phyloP scores from a whole-genome alignment of 2,329 filamentous ascomycete genomes.

The Pseudocercospora fijiensis region DNA sequence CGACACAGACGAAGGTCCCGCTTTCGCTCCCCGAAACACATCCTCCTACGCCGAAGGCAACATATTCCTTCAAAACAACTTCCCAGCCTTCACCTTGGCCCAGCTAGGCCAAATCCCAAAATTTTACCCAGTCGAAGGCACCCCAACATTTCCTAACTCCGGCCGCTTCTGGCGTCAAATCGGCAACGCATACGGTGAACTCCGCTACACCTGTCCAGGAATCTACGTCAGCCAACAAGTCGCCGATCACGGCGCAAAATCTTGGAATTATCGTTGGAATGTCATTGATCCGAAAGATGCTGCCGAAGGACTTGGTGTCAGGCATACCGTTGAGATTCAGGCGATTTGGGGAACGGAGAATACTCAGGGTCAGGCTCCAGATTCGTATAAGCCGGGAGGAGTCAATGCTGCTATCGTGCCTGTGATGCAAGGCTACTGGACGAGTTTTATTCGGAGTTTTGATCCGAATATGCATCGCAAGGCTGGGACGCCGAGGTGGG shows the following conservation, averaged over 20 bases:
- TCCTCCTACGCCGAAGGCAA: constrained; percentile 52
- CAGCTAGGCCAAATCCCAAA: constrained; percentile 55
- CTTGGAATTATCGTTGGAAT: constrained; percentile 70
- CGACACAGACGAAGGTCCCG: constrained; percentile 65
- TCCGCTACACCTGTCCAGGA: constrained; percentile 64
- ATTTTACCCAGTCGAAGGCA: constrained; percentile 55
- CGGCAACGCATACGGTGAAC: constrained; percentile 61
- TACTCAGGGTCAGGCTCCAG: constrained; percentile 50
- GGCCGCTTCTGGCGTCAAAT: constrained; percentile 61
- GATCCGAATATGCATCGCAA: constrained; percentile 62
- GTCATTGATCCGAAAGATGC: constrained; percentile 60
- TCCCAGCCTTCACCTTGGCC: constrained; percentile 52
- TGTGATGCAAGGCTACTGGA: constrained; percentile 69
- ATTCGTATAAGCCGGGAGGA: constrained; percentile 54
- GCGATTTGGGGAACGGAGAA: constrained; percentile 67
- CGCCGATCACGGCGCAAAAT: constrained; percentile 42
- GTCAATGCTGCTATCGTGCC: constrained; percentile 59
- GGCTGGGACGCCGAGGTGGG: constrained; percentile 54
- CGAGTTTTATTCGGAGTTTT: constrained; percentile 65
- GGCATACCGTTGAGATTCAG: constrained; percentile 65
- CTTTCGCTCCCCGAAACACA: constrained; percentile 56
- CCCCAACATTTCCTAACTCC: constrained; percentile 47
- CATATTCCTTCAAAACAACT: constrained; percentile 59
- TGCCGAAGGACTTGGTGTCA: constrained; percentile 55
- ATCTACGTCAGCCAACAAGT: constrained; percentile 54